These are phyloP conservation scores for Pseudonectria foliicola DNA, from an alignment of 2,329 filamentous ascomycete species.

Conservation along the genomic window DNA sequence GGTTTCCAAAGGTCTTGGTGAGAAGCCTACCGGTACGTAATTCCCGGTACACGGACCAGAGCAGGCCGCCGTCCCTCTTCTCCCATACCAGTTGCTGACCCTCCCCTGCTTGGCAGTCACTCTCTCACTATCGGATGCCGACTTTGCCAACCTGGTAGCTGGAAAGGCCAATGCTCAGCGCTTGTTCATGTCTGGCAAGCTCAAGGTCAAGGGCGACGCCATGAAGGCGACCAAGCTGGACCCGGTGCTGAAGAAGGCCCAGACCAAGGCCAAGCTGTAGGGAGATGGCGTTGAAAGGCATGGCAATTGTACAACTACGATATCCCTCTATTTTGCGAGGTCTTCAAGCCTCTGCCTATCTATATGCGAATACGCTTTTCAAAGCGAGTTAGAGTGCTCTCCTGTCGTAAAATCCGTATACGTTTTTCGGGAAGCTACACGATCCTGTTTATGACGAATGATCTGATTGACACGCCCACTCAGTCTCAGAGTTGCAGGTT, in stretches of 20 bases:
- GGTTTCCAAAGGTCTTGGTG: constrained; percentile 69
- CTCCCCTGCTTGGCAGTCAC: constrained; percentile 64
- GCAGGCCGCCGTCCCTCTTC: background rate
- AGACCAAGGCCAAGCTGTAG: constrained; percentile 78
- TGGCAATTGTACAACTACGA: constrained; percentile 12
- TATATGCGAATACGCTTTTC: too few species aligned
- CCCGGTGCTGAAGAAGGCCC: constrained; percentile 82
- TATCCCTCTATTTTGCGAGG: constrained; percentile 10
- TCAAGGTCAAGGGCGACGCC: constrained; percentile 96
- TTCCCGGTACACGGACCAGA: background rate
- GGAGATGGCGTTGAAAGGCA: background rate
- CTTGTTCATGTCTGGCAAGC: constrained; percentile 95
- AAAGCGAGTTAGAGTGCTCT: too few species aligned
- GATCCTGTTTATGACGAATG: too few species aligned
- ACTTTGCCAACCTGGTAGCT: constrained; percentile 75
- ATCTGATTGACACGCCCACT: background rate
- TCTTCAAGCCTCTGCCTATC: too few species aligned
- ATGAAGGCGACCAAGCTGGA: constrained; percentile 99
- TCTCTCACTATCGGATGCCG: constrained; percentile 73
- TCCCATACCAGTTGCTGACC: constrained; percentile 1
- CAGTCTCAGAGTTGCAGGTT: constrained; percentile 13
- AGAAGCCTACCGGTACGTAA: constrained; percentile 72
- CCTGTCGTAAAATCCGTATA: too few species aligned
- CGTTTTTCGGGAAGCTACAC: too few species aligned
- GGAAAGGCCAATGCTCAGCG: constrained; percentile 93